Evolutionary conservation across 805 yeast species (phyloP).

Genomic region (Cyberlindnera samutprakarnensis): DNA sequence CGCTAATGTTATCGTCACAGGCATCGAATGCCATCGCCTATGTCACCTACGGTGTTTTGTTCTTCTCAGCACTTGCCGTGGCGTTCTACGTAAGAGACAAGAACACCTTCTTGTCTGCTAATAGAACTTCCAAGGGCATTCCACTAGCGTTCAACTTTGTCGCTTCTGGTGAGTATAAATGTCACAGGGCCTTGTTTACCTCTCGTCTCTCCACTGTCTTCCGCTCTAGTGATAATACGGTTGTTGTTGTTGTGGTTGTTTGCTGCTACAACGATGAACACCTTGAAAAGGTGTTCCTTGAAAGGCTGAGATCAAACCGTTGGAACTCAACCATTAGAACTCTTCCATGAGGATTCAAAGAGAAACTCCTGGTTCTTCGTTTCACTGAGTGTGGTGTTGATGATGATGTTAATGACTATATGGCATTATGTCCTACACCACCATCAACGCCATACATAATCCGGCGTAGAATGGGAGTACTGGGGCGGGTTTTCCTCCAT

Average conservation of each 20-base stretch:
- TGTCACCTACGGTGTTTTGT: slow-evolving; percentile 47
- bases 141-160: slow-evolving; percentile 84
- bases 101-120: slow-evolving; percentile 57
- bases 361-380: too few relatives aligned
- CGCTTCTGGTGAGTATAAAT: slow-evolving; percentile 70
- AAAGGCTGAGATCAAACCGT: slow-evolving; percentile 77
- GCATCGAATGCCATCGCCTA: slow-evolving; percentile 62
- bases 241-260: too few relatives aligned
- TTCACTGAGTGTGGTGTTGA: slow-evolving; percentile 66
- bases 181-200: neutral
- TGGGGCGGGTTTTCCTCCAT: too few relatives aligned
- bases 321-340: slow-evolving; percentile 72
- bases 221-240: too few relatives aligned
- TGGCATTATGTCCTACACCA: too few relatives aligned
- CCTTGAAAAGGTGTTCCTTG: too few relatives aligned
- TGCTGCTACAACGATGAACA: too few relatives aligned
- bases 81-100: slow-evolving; percentile 52
- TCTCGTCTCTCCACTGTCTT: neutral
- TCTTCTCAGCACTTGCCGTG: slow-evolving; percentile 45
- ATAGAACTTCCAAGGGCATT: slow-evolving; percentile 71
- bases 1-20: slow-evolving; percentile 33
- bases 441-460: too few relatives aligned
- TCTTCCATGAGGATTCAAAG: slow-evolving; percentile 67
- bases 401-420: slow-evolving; percentile 81
- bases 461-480: too few relatives aligned